phyloP scores from a whole-genome alignment of 495 filamentous ascomycete species.

The Aspergillus conjunctus region DNA sequence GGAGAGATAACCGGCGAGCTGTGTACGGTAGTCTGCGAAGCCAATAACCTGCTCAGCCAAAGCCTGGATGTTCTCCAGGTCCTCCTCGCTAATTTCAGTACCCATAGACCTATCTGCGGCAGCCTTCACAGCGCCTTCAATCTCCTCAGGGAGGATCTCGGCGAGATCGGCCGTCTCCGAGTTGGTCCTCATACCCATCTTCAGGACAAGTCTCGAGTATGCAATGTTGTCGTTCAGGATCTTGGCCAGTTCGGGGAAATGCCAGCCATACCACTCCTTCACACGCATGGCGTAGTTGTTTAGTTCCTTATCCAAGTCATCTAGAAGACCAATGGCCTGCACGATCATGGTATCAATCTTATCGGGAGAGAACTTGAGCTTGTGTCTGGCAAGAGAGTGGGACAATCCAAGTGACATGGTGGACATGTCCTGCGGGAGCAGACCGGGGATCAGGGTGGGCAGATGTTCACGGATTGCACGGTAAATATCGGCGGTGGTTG shows the following conservation, averaged over 20 bases:
- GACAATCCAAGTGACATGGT: conserved; percentile 95
- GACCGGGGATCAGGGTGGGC: conserved; percentile 85
- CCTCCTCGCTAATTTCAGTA: conserved; percentile 88
- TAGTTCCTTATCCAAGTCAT: conserved; percentile 97
- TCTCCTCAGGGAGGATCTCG: conserved; percentile 94
- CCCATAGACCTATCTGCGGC: conserved; percentile 98
- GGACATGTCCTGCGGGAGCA: conserved; percentile 79
- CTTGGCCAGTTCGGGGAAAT: conserved; percentile 95
- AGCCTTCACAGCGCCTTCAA: conserved; percentile 87
- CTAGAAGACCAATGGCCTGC: conserved; percentile 89
- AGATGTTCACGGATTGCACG: conserved; percentile 91
- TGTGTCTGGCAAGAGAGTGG: conserved; percentile 96
- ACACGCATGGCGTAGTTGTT: conserved; percentile 99
- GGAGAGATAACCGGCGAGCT: conserved; percentile 85
- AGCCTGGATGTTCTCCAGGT: conserved; percentile 85
- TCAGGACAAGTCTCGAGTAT: conserved; percentile 82
- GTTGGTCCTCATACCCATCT: conserved; percentile 84
- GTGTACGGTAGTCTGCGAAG: conserved; percentile 84
- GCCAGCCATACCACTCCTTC: conserved; percentile 99
- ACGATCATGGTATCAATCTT: conserved; percentile 99
- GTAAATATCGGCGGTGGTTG: conserved; percentile 82
- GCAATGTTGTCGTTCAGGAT: conserved; percentile 98
- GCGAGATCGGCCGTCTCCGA: conserved; percentile 75
- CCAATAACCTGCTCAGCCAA: conserved; percentile 91
- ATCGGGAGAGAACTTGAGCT: conserved; percentile 97